phyloP scores from a whole-genome alignment of 805 yeast species.

The Cyberlindnera euphorbiiphila region DNA sequence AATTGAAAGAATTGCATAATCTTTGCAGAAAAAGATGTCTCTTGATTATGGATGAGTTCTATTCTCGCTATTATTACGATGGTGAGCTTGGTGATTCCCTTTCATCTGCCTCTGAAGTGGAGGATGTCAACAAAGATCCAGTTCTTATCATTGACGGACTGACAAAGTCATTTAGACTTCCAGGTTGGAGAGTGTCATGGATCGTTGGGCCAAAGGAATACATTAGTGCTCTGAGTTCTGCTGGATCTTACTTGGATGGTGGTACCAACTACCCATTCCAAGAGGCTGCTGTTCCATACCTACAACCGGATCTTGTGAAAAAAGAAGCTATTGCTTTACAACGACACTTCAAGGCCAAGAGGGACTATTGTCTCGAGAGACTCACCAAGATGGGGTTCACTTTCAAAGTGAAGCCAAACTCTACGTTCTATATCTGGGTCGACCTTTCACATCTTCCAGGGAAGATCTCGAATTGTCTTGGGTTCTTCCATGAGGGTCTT shows the following conservation, averaged over 20 bases:
- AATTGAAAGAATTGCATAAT: constrained; percentile 45
- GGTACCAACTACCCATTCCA: constrained; percentile 62
- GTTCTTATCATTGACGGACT: constrained; percentile 57
- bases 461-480: constrained; percentile 52
- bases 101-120: constrained; percentile 46
- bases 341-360: constrained; percentile 50
- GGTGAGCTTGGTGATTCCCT: constrained; percentile 52
- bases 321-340: constrained; percentile 56
- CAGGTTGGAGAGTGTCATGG: constrained; percentile 67
- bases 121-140: constrained; percentile 55
- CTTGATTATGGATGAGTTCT: constrained; percentile 61
- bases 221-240: constrained; percentile 49
- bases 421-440: constrained; percentile 59
- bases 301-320: constrained; percentile 46
- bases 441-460: constrained; percentile 53
- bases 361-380: constrained; percentile 50
- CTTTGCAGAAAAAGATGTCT: constrained; percentile 50
- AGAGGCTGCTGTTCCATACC: constrained; percentile 52
- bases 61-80: constrained; percentile 52
- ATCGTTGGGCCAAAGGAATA: constrained; percentile 59
- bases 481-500: constrained; percentile 59
- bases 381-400: constrained; percentile 50
- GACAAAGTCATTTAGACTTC: constrained; percentile 57
- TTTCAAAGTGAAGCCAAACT: constrained; percentile 48
- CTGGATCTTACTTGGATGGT: constrained; percentile 59